These are phyloP conservation scores for Globisporangium carolinianum DNA, from an alignment of 352 stramenopile genomes.

Conservation along the genomic window DNA sequence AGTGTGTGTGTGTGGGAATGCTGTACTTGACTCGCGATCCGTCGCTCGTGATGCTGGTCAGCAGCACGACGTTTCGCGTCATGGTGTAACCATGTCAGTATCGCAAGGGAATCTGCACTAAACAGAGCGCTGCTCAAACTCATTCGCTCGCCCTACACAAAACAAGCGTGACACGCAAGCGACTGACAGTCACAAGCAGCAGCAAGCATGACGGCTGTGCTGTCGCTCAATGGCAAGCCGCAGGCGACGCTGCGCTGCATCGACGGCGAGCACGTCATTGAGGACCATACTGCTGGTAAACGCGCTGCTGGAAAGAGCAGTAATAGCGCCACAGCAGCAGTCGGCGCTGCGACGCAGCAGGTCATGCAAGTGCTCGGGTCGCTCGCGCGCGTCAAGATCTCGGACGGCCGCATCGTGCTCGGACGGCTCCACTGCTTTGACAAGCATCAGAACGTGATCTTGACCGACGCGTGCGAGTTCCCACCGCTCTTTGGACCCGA, in stretches of 20 bases:
- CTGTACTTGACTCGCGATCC: too few relatives aligned
- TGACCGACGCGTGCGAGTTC: slow-evolving; percentile 65
- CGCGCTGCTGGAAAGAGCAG: too few relatives aligned
- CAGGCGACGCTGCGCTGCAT: slow-evolving; percentile 29
- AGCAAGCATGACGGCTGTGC: slow-evolving; percentile 22
- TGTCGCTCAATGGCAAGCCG: slow-evolving; percentile 55
- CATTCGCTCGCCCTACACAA: too few relatives aligned
- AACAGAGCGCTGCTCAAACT: too few relatives aligned
- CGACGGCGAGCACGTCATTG: slow-evolving; percentile 7
- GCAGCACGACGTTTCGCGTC: too few relatives aligned
- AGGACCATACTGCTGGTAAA: slow-evolving; percentile 7
- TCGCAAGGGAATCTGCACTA: too few relatives aligned
- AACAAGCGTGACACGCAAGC: too few relatives aligned
- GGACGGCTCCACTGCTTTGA: slow-evolving; percentile 75
- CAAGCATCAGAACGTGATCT: slow-evolving; percentile 78
- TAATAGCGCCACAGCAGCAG: not conserved
- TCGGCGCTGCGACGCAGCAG: slow-evolving; percentile 39
- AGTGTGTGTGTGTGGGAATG: too few relatives aligned
- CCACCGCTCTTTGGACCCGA: slow-evolving; percentile 19
- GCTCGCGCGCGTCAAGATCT: slow-evolving; percentile 57
- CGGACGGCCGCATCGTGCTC: slow-evolving; percentile 58
- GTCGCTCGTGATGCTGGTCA: too few relatives aligned
- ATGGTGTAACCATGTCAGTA: too few relatives aligned
- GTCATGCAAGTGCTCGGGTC: slow-evolving; percentile 57
- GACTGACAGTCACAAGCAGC: not conserved